Evolutionary conservation across 1,139 yeast species (phyloP).

Genomic region (Pichia sp.): DNA sequence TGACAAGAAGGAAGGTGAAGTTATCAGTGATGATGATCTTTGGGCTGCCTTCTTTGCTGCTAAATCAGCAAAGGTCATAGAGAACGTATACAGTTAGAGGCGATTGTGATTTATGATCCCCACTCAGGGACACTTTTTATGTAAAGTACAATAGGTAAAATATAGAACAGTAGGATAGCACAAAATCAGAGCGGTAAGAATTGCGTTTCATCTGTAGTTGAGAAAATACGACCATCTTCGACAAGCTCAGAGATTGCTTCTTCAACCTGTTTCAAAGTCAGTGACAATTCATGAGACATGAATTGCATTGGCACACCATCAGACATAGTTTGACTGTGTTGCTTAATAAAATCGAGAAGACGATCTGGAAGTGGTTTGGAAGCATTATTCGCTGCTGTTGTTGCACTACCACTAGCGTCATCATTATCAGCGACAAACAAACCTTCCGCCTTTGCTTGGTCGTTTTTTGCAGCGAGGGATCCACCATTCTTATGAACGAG

Average conservation of each 20-base stretch:
- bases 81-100: constrained; percentile 13
- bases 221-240: constrained; percentile 60
- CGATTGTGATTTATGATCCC: not conserved
- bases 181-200: constrained; percentile 12
- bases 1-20: constrained; percentile 47
- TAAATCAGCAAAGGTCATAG: constrained; percentile 18
- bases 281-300: constrained; percentile 47
- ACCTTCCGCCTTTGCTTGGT: not conserved
- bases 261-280: constrained; percentile 31
- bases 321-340: constrained; percentile 47
- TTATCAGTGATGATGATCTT: constrained; percentile 46
- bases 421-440: constrained; percentile 1
- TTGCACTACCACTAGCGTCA: not conserved
- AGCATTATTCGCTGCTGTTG: not conserved
- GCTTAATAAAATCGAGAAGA: constrained; percentile 33
- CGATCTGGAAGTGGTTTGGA: constrained; percentile 5
- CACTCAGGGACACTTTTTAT: not conserved
- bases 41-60: constrained; percentile 53
- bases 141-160: not conserved
- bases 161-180: not conserved
- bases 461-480: constrained; percentile 19
- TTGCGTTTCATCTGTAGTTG: constrained; percentile 43
- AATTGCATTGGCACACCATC: constrained; percentile 67
- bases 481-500: constrained; percentile 36
- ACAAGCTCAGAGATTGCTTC: constrained; percentile 45